Evolutionary conservation across 352 stramenopile species (phyloP).

Genomic region (Pythium sp.): DNA sequence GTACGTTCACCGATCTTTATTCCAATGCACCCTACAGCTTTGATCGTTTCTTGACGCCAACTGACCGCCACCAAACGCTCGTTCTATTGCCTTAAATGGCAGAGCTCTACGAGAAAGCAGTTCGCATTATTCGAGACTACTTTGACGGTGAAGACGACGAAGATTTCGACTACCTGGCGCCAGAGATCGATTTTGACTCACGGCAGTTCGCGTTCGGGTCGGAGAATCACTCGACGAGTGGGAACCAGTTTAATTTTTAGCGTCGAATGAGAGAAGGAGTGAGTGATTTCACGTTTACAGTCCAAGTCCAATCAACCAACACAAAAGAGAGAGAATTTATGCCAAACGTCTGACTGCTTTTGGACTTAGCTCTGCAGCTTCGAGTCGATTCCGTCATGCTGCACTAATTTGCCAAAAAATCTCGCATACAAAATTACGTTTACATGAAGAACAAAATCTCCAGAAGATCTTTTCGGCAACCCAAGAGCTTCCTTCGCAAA

Average conservation of each 20-base stretch:
- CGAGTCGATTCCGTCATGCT: background rate
- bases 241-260: constrained; percentile 18
- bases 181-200: constrained; percentile 43
- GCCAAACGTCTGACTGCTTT: background rate
- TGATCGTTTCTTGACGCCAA: background rate
- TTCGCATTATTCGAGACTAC: constrained; percentile 96
- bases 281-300: background rate
- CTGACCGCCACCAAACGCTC: background rate
- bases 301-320: background rate
- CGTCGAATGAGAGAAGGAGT: constrained; percentile 1
- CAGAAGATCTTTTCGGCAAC: no score
- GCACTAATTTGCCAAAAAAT: background rate
- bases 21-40: constrained; percentile 24
- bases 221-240: constrained; percentile 12
- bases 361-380: no score
- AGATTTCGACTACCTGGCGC: constrained; percentile 67
- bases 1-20: constrained; percentile 35
- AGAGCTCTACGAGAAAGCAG: constrained; percentile 92
- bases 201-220: constrained; percentile 72
- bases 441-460: background rate
- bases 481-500: background rate
- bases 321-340: background rate
- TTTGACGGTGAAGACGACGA: constrained; percentile 98
- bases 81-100: background rate
- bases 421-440: background rate